Evolutionary conservation across 169 alveolate genomes (phyloP).

Genomic region (Plasmodium gaboni): DNA sequence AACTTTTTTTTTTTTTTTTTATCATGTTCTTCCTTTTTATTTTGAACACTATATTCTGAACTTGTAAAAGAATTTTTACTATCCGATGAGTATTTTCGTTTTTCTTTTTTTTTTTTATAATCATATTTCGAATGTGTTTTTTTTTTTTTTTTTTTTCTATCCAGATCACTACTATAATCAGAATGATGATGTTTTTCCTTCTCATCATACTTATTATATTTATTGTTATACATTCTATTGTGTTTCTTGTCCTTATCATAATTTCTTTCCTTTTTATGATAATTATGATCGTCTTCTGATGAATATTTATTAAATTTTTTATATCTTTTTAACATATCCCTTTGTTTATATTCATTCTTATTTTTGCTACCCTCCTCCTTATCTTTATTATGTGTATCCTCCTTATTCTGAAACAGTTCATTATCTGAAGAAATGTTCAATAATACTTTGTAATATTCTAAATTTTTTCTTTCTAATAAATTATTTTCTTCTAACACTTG

Average conservation of each 20-base stretch:
- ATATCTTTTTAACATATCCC: background rate
- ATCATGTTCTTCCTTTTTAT: conserved; percentile 3
- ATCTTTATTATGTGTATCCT: background rate
- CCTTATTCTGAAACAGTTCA: conserved; percentile 26
- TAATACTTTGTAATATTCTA: conserved; percentile 64
- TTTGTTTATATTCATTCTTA: background rate
- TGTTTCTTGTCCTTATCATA: background rate
- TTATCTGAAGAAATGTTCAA: conserved; percentile 38
- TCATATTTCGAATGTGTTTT: background rate
- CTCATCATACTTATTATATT: background rate
- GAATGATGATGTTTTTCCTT: background rate
- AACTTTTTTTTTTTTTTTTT: too few relatives aligned
- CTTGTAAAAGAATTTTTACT: conserved; percentile 23
- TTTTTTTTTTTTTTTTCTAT: background rate
- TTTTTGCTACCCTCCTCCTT: conserved; percentile 2
- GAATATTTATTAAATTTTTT: background rate
- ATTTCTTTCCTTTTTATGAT: background rate
- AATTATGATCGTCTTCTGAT: too few relatives aligned
- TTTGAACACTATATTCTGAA: conserved; percentile 8
- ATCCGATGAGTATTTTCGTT: conserved; percentile 16
- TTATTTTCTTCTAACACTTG: conserved; percentile 90
- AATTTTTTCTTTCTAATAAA: conserved; percentile 75
- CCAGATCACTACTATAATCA: background rate
- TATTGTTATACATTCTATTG: background rate
- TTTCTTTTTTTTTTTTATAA: conserved; percentile 13